Base-by-base conservation (phyloP, 805 yeast species). In the Sugiyamaella marilandica region DNA sequence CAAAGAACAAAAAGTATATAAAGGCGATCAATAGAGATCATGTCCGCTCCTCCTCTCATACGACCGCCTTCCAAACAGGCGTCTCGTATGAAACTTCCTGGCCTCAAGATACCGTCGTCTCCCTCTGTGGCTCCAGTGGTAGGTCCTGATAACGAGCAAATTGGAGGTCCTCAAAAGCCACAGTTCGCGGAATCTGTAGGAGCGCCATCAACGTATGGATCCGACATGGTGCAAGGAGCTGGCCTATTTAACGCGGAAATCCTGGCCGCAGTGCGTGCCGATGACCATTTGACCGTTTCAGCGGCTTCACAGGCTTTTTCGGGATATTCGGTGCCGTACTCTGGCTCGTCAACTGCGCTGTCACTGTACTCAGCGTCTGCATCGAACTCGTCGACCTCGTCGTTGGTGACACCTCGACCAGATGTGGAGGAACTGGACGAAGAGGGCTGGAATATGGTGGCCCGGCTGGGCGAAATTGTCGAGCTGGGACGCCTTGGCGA, bases 401-500 rank as follows among this genome's bases (percentile, higher is more conserved):
- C n/a, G 11, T 8, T 14, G 13, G 10, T 32, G n/a, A 33, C 19
- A 14, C 41, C 37, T 34, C 41, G 45, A 26, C 33, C 47, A 10
- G 66, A 63, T 41, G 63, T 63, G 24, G 61, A 57, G 10, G 80
- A 80, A 35, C 66, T 88, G 45, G 84, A 83, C 26, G 89, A 86
- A 47, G 81, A 79, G 13, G 89, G 83, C 49, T 91, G 97, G 97
- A 78, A 80, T 58, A 60, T 68, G 2, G 71, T 83, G 1, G 82
- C 85, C 11, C 75, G 79, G 50, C 67, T 73, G 29, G 79, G 80
- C 47, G 78, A 81, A 44, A 87, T 94, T 35, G 72, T 79, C 7
- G 89, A 87, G 51, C 58, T 91, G 36, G 83, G 82, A 18, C 76
- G 80, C 29, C 68, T 92, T 19, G 99, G 99, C 16, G 98, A 94